Evolutionary conservation across 352 stramenopile species (phyloP).

Genomic region (Pythium rishiriense): DNA sequence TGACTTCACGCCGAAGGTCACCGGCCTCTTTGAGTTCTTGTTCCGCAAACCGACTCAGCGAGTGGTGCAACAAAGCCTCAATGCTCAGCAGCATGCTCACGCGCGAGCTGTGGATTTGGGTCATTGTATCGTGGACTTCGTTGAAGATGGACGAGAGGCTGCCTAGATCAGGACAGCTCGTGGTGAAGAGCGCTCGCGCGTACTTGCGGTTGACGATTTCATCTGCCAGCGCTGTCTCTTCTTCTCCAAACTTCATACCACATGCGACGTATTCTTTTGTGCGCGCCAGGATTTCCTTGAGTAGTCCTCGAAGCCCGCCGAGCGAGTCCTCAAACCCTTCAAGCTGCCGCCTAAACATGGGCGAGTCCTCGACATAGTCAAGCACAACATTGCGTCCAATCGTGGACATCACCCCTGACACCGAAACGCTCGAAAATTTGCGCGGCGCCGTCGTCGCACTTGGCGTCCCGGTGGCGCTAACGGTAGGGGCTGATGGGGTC

Average conservation of each 20-base stretch:
- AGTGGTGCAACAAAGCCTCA: slow-evolving; percentile 69
- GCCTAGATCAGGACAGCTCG: slow-evolving; percentile 64
- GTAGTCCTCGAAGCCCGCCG: slow-evolving; percentile 51
- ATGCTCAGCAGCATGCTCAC: slow-evolving; percentile 84
- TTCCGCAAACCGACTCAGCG: slow-evolving; percentile 65
- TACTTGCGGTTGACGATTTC: slow-evolving; percentile 81
- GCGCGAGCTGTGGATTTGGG: slow-evolving; percentile 78
- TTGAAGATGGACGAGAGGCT: slow-evolving; percentile 80
- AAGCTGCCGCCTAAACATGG: slow-evolving; percentile 81
- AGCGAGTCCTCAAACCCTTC: slow-evolving; percentile 82
- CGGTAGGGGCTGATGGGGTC: slow-evolving; percentile 1
- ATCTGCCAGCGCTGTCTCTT: slow-evolving; percentile 69
- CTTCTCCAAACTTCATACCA: slow-evolving; percentile 63
- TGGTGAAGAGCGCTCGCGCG: slow-evolving; percentile 84
- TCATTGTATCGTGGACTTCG: slow-evolving; percentile 80
- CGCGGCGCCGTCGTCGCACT: neutral
- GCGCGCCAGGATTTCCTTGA: slow-evolving; percentile 70
- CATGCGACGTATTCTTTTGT: slow-evolving; percentile 78
- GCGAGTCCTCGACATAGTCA: slow-evolving; percentile 86
- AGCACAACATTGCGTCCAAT: slow-evolving; percentile 80
- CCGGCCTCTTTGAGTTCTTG: slow-evolving; percentile 74
- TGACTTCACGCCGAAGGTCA: slow-evolving; percentile 71
- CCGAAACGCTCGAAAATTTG: slow-evolving; percentile 29
- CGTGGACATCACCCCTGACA: slow-evolving; percentile 33
- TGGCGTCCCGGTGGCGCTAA: neutral